Base-by-base conservation (phyloP, 129 eudicot genomes). In the Chrysanthemum lavandulifolium region DNA sequence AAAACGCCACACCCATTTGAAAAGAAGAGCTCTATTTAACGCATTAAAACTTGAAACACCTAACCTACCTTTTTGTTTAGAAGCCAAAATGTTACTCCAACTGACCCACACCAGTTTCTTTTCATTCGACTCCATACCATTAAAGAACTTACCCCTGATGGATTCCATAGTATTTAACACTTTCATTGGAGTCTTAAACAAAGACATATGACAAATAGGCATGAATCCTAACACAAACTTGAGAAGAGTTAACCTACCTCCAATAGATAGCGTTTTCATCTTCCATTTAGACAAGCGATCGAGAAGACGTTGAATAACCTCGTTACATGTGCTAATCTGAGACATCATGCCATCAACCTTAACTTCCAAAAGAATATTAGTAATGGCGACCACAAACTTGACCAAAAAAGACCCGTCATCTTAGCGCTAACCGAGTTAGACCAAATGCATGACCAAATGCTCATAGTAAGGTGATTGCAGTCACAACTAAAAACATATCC, bases 241-340 rank as follows among this genome's bases (percentile, higher is more conserved):
- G 59, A 54, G 59, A 54, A 54, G 59, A 54, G 59, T 54, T 54
- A 54, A 54, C 18, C 16, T 54, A 54, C 59, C 59, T n/a, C 59
- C 59, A 54, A 25, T 25, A 25, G 2, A 25, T 25, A 25, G 27
- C 27, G 1, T 25, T 25, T 25, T 25, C 27, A 2, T 33, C 43
- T 33, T 54, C 23, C 19, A 53, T 53, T 53, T 53, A 53, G 58
- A 53, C 58, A 53, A 53, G 21, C 58, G 19, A 53, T 53, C 58
- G 19, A 53, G 13, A 4, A 53, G 5, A 10, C 58, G 19, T 53
- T 53, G 58, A 53, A 53, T 13, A 53, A 53, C 15, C 58, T 53
- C 58, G 13, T 53, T 13, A 19, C 58, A 53, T 53, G 58, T 53
- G 58, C 58, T 53, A 10, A 53, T 53, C 13, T 1, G 1, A 53